Evolutionary conservation across 169 alveolate species (phyloP).

Genomic region (Eimeria nieschulzi): DNA sequence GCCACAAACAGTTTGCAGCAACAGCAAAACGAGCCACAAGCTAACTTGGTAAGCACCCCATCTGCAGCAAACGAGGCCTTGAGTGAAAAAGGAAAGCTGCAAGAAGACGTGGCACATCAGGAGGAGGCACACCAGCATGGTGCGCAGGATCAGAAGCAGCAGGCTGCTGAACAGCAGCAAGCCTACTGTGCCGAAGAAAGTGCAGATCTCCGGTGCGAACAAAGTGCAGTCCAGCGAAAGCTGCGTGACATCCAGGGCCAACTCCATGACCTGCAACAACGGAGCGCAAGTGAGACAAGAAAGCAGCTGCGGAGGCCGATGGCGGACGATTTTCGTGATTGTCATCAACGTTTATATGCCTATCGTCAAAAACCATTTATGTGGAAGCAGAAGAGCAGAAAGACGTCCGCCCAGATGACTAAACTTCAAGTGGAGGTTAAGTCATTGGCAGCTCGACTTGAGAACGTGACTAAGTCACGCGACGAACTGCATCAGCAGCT

Average conservation of each 20-base stretch:
- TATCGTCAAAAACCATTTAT: no score
- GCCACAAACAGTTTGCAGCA: neutral
- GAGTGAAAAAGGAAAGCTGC: constrained; percentile 9
- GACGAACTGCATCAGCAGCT: no score
- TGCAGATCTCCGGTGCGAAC: neutral
- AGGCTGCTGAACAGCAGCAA: neutral
- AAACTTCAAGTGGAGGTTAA: no score
- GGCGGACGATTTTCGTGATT: neutral
- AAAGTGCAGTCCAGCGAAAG: neutral
- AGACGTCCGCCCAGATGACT: no score
- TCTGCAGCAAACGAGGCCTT: no score
- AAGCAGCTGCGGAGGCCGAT: constrained; percentile 2
- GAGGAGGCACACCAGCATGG: neutral
- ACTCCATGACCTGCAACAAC: constrained; percentile 15
- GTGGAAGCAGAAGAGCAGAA: no score
- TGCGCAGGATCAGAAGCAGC: neutral
- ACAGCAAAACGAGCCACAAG: neutral
- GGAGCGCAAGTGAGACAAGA: constrained; percentile 10
- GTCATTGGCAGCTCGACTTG: no score
- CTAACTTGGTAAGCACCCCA: neutral
- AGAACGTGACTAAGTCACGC: no score
- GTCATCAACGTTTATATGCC: no score
- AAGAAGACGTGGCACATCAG: neutral
- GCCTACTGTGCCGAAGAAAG: neutral
- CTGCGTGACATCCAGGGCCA: constrained; percentile 1